A percentile compares a stretch with the other conserved stretches of the same genome.
These are phyloP conservation scores for Rubia balearica DNA, from an alignment of 305 asterid genomes.

Conservation along the genomic window DNA sequence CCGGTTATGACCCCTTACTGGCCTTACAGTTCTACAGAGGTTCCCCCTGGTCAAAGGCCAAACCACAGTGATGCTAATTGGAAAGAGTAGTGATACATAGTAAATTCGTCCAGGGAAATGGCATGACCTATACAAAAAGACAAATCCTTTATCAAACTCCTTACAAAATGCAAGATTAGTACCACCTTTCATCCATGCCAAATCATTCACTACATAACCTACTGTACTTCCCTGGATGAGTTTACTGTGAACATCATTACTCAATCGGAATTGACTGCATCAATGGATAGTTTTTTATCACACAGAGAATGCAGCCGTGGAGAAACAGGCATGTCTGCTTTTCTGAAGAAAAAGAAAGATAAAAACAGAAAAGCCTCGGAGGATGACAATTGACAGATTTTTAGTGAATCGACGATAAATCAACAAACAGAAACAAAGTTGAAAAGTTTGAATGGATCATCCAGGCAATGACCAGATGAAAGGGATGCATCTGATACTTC, in stretches of 20 bases:
- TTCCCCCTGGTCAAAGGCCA: neutral
- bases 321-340: neutral
- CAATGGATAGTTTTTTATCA: neutral
- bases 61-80: neutral
- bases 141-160: neutral
- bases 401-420: neutral
- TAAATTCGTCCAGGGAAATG: neutral
- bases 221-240: no score
- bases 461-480: neutral
- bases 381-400: neutral
- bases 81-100: neutral
- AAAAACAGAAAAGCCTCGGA: no score
- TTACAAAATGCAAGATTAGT: neutral
- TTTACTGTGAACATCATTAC: neutral
- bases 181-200: neutral
- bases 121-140: neutral
- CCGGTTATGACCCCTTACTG: neutral
- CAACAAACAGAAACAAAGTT: neutral
- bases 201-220: neutral
- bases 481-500: neutral
- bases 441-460: neutral
- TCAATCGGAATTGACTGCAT: neutral
- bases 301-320: neutral
- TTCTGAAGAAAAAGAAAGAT: no score
- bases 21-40: neutral